phyloP scores from a whole-genome alignment of 2,329 filamentous ascomycete genomes.

The Aspergillus felis region DNA sequence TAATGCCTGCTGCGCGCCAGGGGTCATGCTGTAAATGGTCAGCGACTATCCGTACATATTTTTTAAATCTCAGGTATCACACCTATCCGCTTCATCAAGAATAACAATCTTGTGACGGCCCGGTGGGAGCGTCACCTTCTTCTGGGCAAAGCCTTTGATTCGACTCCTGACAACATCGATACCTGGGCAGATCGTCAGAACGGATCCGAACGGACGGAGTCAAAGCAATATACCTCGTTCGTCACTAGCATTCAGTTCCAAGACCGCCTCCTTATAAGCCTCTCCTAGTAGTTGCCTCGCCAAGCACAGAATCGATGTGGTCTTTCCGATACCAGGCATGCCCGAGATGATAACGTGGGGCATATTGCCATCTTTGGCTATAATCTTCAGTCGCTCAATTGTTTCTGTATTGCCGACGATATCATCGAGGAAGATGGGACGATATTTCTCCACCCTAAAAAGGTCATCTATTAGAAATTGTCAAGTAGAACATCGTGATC shows the following conservation, averaged over 20 bases:
- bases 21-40: conserved; percentile 67
- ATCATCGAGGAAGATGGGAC: conserved; percentile 90
- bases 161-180: conserved; percentile 96
- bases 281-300: conserved; percentile 88
- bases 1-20: conserved; percentile 90
- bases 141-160: conserved; percentile 98
- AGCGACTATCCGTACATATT: background rate
- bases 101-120: conserved; percentile 96
- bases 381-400: conserved; percentile 94
- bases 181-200: conserved; percentile 45
- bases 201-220: background rate
- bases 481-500: background rate
- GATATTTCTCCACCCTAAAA: conserved; percentile 93
- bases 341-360: conserved; percentile 99
- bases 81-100: conserved; percentile 91
- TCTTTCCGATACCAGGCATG: conserved; percentile 98
- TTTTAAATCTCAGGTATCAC: conserved; percentile 4
- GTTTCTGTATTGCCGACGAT: conserved; percentile 98
- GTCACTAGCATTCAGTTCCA: conserved; percentile 94
- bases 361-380: conserved; percentile 98
- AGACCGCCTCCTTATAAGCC: conserved; percentile 92
- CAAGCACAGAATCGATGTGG: conserved; percentile 88
- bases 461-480: conserved; percentile 11
- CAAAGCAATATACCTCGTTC: conserved; percentile 62
- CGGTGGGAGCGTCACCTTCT: conserved; percentile 90